Conservation (phyloP, 2,329 filamentous ascomycete species). For the Nigrospora osmanthi region DNA sequence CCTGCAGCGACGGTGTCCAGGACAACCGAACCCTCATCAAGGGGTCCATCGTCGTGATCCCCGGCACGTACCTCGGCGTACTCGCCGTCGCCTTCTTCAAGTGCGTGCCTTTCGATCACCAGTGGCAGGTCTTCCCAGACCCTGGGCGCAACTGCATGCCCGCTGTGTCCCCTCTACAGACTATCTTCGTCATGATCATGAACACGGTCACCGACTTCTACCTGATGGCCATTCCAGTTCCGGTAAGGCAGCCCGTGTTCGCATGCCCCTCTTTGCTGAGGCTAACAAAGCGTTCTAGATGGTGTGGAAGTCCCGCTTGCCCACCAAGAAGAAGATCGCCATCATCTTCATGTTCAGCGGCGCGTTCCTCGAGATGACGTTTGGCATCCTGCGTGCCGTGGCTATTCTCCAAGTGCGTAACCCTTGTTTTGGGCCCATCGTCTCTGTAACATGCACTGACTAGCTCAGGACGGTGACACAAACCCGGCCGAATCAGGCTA, state of each 20-base stretch:
- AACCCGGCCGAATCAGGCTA: constrained; percentile 23
- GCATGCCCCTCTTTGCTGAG: constrained; percentile 9
- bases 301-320: constrained; percentile 36
- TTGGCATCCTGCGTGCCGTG: constrained; percentile 39
- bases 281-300: constrained; percentile 14
- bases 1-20: constrained; percentile 27
- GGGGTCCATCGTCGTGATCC: constrained; percentile 31
- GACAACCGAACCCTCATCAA: constrained; percentile 29
- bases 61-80: constrained; percentile 33
- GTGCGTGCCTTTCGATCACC: constrained; percentile 32
- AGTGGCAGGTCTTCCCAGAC: constrained; percentile 42
- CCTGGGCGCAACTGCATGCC: constrained; percentile 41
- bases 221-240: constrained; percentile 39
- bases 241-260: constrained; percentile 19
- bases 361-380: constrained; percentile 40
- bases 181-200: constrained; percentile 35
- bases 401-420: constrained; percentile 29
- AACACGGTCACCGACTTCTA: constrained; percentile 41
- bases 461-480: constrained; percentile 17
- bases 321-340: constrained; percentile 30
- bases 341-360: constrained; percentile 41
- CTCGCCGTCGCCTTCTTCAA: constrained; percentile 35
- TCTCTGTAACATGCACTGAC: neutral
- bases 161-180: constrained; percentile 35
- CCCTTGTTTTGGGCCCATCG: neutral